Evolutionary conservation across 768 basidiomycete species (phyloP).

Genomic region (Amyloporia xantha): DNA sequence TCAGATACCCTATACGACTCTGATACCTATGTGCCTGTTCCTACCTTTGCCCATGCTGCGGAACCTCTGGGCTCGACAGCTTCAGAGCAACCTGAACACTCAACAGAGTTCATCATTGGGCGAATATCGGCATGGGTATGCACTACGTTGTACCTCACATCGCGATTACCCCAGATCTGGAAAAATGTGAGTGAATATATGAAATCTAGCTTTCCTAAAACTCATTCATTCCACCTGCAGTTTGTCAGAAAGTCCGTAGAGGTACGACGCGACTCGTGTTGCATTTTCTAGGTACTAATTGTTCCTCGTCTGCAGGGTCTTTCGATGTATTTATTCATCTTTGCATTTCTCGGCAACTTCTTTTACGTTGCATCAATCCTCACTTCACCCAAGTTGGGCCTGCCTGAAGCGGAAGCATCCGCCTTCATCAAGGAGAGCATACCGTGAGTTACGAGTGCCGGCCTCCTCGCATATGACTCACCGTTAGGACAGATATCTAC

Average conservation of each 20-base stretch:
- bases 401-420: slow-evolving; percentile 52
- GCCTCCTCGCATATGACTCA: background rate
- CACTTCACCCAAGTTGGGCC: slow-evolving; percentile 57
- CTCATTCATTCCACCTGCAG: slow-evolving; percentile 32
- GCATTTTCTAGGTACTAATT: background rate
- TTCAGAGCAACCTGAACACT: slow-evolving; percentile 18
- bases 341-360: slow-evolving; percentile 88
- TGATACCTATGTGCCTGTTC: background rate
- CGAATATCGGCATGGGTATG: slow-evolving; percentile 94
- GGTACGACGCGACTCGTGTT: slow-evolving; percentile 29
- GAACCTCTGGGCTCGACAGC: background rate
- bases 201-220: too few species aligned
- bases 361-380: slow-evolving; percentile 91
- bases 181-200: slow-evolving; percentile 71
- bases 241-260: slow-evolving; percentile 87
- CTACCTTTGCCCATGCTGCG: slow-evolving; percentile 1
- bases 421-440: slow-evolving; percentile 75
- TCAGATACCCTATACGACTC: background rate
- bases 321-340: slow-evolving; percentile 88
- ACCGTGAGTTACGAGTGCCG: slow-evolving; percentile 50
- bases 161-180: slow-evolving; percentile 96
- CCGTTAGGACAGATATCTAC: slow-evolving; percentile 29
- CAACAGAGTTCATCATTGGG: slow-evolving; percentile 65
- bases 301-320: slow-evolving; percentile 51
- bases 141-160: slow-evolving; percentile 88